Conservation (phyloP, 768 basidiomycete species). For the Termitomyces sp. region DNA sequence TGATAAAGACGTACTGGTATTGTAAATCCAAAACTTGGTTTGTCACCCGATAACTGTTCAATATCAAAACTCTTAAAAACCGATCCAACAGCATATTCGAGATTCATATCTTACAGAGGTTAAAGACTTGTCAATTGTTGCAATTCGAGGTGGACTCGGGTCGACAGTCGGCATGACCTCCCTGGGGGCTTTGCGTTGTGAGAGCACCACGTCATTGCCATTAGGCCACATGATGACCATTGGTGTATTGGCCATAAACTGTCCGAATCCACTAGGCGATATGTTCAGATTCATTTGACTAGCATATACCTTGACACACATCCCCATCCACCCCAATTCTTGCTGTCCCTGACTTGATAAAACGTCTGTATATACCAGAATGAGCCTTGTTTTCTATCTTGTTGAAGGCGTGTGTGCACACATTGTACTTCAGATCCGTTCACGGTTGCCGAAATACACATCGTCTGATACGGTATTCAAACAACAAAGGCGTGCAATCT, state of each 20-base stretch:
- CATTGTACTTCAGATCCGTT: conserved; percentile 41
- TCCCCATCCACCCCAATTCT: conserved; percentile 54
- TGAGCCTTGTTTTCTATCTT: neutral
- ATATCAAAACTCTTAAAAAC: conserved; percentile 3
- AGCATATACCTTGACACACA: conserved; percentile 30
- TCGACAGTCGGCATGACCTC: conserved; percentile 56
- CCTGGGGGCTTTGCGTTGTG: conserved; percentile 50
- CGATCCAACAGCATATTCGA: no score
- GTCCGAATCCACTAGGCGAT: conserved; percentile 50
- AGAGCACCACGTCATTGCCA: conserved; percentile 58
- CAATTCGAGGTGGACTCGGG: conserved; percentile 44
- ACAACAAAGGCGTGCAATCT: neutral
- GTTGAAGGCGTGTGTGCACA: conserved; percentile 13
- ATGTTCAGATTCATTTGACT: neutral
- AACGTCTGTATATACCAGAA: conserved; percentile 29
- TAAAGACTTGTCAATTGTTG: conserved; percentile 30
- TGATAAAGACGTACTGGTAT: neutral
- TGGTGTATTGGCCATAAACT: conserved; percentile 44
- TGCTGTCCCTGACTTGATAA: conserved; percentile 37
- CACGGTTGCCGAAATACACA: conserved; percentile 44
- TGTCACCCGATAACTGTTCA: conserved; percentile 32
- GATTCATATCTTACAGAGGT: conserved; percentile 28
- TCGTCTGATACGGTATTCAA: conserved; percentile 22
- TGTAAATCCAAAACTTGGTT: conserved; percentile 28
- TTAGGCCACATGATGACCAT: conserved; percentile 80